Evolutionary conservation across 2,329 filamentous ascomycete species (phyloP), one percentile per base, ranked within the genome.

Genomic region (Diaporthe vaccinii): DNA sequence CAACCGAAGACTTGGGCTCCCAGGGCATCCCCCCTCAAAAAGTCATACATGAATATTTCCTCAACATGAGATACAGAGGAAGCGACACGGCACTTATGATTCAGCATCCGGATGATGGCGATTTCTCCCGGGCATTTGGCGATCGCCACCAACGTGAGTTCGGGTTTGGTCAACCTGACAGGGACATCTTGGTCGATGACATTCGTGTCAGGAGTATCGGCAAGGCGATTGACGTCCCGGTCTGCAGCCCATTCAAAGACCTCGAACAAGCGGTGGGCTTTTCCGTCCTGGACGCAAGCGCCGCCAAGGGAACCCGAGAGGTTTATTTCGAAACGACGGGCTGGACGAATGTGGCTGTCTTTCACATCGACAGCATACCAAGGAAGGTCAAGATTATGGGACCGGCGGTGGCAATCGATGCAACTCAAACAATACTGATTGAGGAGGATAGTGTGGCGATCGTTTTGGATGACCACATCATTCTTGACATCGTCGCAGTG

Each of bases 51-150:
- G 95, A 97, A 81, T 93, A 96, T 80, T 98, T 97, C 80, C 89
- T 98, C 74, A 97, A 98, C 81, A 94, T 98, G 91, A 89, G 95
- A 73, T 97, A 97, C 80, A 90, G 94, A 34, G 95, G 95, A 9
- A 97, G 95, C 0, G 95, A 97, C 80, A 96, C 94, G 12, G 94
- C 95, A 1, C 87, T 97, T 44, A 97, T 97, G 95, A 91, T 97
- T 67, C 85, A 95, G 77, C 94, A 92, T 81, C 94, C 94, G 76
- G 85, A 83, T 25, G 91, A 91, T 10, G 91, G 93, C 28, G 89
- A 93, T 14, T 96, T 93, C 93, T 92, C 92, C 0, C 97, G 95
- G 84, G 94, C 93, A 1, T 90, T 93, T 78, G 94, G 94, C 0
- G 59, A 31, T 15, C 71, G 73, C 8, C 74, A 76, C 55, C 69